Evolutionary conservation across 2,329 filamentous ascomycete species (phyloP), one percentile per base, ranked within the genome.

Genomic region (Fusarium algeriense): DNA sequence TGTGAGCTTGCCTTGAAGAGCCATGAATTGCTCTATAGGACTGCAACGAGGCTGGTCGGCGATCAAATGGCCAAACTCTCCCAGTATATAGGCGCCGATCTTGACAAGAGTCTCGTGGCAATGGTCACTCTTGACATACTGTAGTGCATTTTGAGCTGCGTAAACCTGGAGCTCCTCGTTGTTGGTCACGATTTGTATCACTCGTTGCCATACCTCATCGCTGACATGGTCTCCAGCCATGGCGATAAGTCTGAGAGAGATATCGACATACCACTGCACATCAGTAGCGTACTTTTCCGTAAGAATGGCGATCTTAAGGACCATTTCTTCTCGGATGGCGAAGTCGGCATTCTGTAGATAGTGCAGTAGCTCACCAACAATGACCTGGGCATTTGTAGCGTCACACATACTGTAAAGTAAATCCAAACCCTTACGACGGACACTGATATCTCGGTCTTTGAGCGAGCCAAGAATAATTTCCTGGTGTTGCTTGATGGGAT

Each of bases 391-490:
- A 81, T 99, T 99, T n/a, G 91, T 91, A 37, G 93, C 89, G 81
- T 99, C 96, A 81, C 97, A 99, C 96, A 99, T 99, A 89, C 96
- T 99, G 88, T 99, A 99, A 37, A 99, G 88, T 60, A 99, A 84
- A 82, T 99, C 97, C 50, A 99, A 87, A 64, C 95, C 96, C 82
- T 99, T 98, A 75, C 96, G 90, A 67, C 97, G 91, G 48, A 99
- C 96, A 79, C 95, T 98, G 77, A 99, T 99, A 81, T 99, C 96
- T 64, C 96, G 89, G 80, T 99, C 96, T 79, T 96, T 93, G 45
- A 99, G 85, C 1, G 96, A 98, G 35, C 94, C 94, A 46, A 99
- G 89, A 75, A 99, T 99, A 67, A 98, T 95, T 69, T 93, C 93
- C 78, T 99, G 96, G 80, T 99, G 96, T 80, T 97, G 95, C 83